A percentile compares a stretch with the other conserved stretches of the same genome.
phyloP scores from a whole-genome alignment of 2,329 filamentous ascomycete genomes.

The Chaetoscypha palmicola region DNA sequence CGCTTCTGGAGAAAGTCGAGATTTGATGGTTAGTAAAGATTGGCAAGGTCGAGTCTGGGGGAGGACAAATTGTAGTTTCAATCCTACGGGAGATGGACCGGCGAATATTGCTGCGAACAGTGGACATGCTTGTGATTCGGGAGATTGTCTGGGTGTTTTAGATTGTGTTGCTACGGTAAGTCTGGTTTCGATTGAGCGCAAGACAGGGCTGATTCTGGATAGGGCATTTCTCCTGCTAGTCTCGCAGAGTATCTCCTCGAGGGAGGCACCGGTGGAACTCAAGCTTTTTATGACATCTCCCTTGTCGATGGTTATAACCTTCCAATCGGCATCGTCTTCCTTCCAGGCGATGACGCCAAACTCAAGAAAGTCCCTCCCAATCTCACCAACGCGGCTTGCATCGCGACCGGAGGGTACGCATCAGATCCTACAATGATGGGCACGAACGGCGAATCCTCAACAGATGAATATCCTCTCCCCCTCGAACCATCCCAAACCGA shows the following conservation, averaged over 20 bases:
- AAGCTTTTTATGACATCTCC: conserved; percentile 80
- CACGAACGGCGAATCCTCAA: conserved; percentile 47
- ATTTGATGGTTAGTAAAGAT: conserved; percentile 59
- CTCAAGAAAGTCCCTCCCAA: conserved; percentile 63
- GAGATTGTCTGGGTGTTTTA: conserved; percentile 67
- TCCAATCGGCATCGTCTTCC: conserved; percentile 56
- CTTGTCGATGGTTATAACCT: conserved; percentile 82
- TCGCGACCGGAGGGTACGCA: conserved; percentile 60
- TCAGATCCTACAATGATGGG: conserved; percentile 47
- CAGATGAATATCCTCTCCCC: conserved; percentile 58
- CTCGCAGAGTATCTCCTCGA: conserved; percentile 75
- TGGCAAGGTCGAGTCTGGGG: conserved; percentile 83
- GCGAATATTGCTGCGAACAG: conserved; percentile 35
- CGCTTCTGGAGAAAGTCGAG: conserved; percentile 46
- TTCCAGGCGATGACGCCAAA: conserved; percentile 53
- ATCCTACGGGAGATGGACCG: conserved; percentile 51
- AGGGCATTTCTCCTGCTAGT: conserved; percentile 68
- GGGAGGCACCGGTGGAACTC: conserved; percentile 50
- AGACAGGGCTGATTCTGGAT: conserved; percentile 12
- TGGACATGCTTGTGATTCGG: conserved; percentile 59
- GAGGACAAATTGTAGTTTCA: conserved; percentile 75
- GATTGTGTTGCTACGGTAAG: conserved; percentile 64
- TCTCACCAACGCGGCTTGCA: conserved; percentile 68
- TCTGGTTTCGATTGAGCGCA: conserved; percentile 10
- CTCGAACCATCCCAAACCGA: conserved; percentile 56